phyloP scores from a whole-genome alignment of 2,329 filamentous ascomycete genomes.

The Verruconis gallopava region DNA sequence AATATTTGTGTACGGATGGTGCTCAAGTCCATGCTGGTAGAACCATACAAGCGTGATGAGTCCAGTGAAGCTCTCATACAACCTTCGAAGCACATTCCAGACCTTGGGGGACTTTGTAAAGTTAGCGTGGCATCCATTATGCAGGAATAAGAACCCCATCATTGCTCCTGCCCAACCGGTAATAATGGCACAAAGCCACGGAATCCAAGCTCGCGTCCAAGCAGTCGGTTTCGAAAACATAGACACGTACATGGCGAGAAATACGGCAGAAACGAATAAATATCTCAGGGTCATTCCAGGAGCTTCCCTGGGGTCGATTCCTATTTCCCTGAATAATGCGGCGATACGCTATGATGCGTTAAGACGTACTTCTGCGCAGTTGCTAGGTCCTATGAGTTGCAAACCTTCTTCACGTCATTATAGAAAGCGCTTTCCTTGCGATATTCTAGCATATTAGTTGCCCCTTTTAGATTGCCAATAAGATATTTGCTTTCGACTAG shows the following conservation, averaged over 20 bases:
- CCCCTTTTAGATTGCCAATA: conserved; percentile 6
- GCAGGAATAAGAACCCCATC: conserved; percentile 6
- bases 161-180: conserved; percentile 6
- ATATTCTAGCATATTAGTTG: conserved; percentile 7
- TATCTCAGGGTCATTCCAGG: conserved; percentile 6
- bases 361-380: neutral
- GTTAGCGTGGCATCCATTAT: conserved; percentile 7
- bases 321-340: conserved; percentile 5
- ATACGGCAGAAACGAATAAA: conserved; percentile 1
- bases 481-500: conserved; percentile 3
- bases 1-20: conserved; percentile 8
- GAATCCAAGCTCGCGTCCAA: neutral
- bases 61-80: conserved; percentile 8
- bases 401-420: conserved; percentile 1
- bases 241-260: conserved; percentile 1
- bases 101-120: neutral
- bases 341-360: neutral
- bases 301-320: conserved; percentile 5
- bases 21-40: conserved; percentile 8
- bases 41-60: conserved; percentile 6
- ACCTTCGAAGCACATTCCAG: conserved; percentile 4
- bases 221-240: conserved; percentile 5
- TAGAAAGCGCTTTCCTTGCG: conserved; percentile 6
- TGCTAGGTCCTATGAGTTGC: neutral
- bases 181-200: conserved; percentile 4